phyloP scores from a whole-genome alignment of 345 rosid genomes.

The Capsella bursapastoris region DNA sequence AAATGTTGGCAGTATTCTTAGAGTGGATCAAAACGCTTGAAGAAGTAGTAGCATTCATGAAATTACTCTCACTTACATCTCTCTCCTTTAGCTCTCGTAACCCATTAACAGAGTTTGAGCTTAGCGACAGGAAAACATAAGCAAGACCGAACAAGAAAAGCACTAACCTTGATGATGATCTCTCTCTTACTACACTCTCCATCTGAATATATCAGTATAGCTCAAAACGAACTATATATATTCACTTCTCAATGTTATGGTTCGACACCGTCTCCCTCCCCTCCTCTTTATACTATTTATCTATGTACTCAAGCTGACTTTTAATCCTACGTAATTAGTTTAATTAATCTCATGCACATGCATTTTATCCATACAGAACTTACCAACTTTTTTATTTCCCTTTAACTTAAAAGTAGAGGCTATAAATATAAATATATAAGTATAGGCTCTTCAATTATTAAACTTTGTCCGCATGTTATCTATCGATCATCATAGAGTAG shows the following conservation, averaged over 20 bases:
- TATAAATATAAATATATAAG: neutral
- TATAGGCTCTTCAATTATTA: slow-evolving; percentile 25
- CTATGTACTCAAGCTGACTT: slow-evolving; percentile 16
- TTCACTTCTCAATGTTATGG: slow-evolving; percentile 24
- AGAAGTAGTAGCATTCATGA: slow-evolving; percentile 11
- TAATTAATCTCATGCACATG: slow-evolving; percentile 38
- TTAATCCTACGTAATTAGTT: neutral
- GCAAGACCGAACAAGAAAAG: slow-evolving; percentile 31
- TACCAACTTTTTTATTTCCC: slow-evolving; percentile 27
- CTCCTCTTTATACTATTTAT: slow-evolving; percentile 27
- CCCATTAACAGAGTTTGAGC: slow-evolving; percentile 48
- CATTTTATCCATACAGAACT: slow-evolving; percentile 34
- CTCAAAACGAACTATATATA: slow-evolving; percentile 24
- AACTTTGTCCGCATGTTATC: slow-evolving; percentile 30
- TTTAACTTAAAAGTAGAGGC: slow-evolving; percentile 11
- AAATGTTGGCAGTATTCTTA: neutral
- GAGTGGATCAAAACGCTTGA: slow-evolving; percentile 23
- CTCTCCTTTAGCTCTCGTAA: slow-evolving; percentile 40
- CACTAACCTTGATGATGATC: slow-evolving; percentile 24
- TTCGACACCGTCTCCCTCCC: slow-evolving; percentile 27
- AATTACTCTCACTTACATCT: slow-evolving; percentile 30
- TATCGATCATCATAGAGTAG: slow-evolving; percentile 19
- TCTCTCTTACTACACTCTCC: slow-evolving; percentile 32
- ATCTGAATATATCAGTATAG: slow-evolving; percentile 18
- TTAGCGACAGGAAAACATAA: slow-evolving; percentile 31